Conservation (phyloP, 257 asterid genomes). For the Solanum virginianum region DNA sequence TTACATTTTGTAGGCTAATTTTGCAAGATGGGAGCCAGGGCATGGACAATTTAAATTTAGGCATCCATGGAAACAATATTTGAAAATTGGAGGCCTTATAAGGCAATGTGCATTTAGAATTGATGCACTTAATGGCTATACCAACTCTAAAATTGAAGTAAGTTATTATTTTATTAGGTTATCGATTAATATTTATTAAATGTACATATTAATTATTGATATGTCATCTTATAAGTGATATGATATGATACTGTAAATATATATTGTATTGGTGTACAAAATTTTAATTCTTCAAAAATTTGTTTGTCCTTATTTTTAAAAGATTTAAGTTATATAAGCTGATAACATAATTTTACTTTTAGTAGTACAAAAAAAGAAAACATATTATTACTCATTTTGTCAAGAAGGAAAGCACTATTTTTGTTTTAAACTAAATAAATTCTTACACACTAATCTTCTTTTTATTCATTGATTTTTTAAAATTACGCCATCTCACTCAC, state of each 20-base stretch:
- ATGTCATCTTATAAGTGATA: background rate
- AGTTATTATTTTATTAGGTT: background rate
- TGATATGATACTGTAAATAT: background rate
- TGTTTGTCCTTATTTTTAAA: background rate
- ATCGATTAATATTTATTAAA: background rate
- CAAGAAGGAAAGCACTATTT: too few relatives aligned
- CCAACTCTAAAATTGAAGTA: conserved; percentile 37
- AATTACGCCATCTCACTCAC: too few relatives aligned
- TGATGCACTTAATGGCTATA: conserved; percentile 45
- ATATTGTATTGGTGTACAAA: background rate
- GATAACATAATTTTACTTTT: too few relatives aligned
- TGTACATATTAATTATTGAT: background rate
- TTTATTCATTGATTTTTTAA: too few relatives aligned
- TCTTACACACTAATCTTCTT: too few relatives aligned
- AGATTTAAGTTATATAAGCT: background rate
- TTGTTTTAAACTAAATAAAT: too few relatives aligned
- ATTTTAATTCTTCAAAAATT: background rate
- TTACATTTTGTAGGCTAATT: conserved; percentile 34
- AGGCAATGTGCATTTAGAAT: conserved; percentile 57
- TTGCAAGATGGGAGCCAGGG: conserved; percentile 82
- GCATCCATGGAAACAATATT: conserved; percentile 82
- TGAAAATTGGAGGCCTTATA: conserved; percentile 42
- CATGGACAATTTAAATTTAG: conserved; percentile 60
- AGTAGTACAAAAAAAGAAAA: too few relatives aligned
- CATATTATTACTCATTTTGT: too few relatives aligned